A percentile compares a stretch with the other conserved stretches of the same genome.
phyloP scores from a whole-genome alignment of 495 filamentous ascomycete genomes.

The Lasiosphaeria miniovina region DNA sequence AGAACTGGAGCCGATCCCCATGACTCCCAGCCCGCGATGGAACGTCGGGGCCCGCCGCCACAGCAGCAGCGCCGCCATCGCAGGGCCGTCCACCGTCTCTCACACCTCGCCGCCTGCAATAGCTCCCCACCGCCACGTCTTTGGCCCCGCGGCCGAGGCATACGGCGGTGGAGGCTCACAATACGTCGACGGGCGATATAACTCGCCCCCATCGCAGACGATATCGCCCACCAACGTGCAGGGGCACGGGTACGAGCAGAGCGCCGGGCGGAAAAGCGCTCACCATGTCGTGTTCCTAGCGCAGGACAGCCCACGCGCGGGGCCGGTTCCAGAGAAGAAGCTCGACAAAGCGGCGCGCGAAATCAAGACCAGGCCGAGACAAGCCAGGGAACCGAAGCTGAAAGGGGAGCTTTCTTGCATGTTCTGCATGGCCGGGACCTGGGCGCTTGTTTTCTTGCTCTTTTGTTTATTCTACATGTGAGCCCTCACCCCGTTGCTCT shows the following conservation, averaged over 20 bases:
- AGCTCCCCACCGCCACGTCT: background rate
- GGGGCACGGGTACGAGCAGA: too few species aligned
- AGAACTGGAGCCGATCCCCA: too few species aligned
- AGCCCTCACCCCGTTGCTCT: background rate
- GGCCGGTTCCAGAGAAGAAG: background rate
- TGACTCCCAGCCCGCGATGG: too few species aligned
- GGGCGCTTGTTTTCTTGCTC: background rate
- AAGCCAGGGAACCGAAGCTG: background rate
- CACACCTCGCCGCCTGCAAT: too few species aligned
- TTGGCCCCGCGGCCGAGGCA: background rate
- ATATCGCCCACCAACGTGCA: background rate
- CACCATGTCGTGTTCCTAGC: background rate
- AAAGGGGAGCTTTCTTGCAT: background rate
- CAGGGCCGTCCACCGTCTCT: too few species aligned
- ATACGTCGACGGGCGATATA: background rate
- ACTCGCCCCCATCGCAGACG: background rate
- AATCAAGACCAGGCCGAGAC: background rate
- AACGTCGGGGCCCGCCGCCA: too few species aligned
- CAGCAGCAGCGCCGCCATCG: too few species aligned
- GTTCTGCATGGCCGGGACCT: background rate
- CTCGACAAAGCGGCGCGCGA: background rate
- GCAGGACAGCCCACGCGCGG: background rate
- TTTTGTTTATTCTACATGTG: conserved; percentile 5
- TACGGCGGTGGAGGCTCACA: background rate
- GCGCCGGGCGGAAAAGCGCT: background rate